Evolutionary conservation across 2,329 filamentous ascomycete genomes (phyloP), one percentile per base, ranked within the genome.

Genomic region (Penicillium aurantiogriseum): DNA sequence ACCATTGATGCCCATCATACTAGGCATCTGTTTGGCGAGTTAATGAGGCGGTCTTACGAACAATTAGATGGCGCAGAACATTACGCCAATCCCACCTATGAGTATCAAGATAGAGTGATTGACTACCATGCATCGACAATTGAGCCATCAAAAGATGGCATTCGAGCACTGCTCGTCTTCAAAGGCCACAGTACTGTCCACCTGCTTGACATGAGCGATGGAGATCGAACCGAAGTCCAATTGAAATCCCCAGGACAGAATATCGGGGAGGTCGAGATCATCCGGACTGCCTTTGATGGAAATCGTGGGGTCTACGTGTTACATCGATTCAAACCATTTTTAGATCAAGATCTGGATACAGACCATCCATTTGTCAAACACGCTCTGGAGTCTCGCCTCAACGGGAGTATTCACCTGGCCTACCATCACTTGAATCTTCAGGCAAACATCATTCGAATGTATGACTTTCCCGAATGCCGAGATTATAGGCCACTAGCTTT

Each of bases 31-130:
- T 77, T 75, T 46, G 55, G 54, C 11, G 42, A 73, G 5, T 63
- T 79, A 6, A 68, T 69, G 23, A 59, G 58, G 33, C 63, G 71
- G 17, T 70, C 75, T 9, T 63, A 63, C 11, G 59, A 61, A 33
- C 67, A 74, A 51, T 60, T 79, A 8, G 74, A 71, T 54, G 74
- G 76, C 7, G 71, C 72, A 1, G 69, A 74, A 48, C 71, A 71
- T 55, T 56, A 69, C 52, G 69, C 72, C 13, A 63, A 71, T 25
- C 64, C 67, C 57, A 70, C 65, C 15, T 70, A 73, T 51, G 60
- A 59, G 2, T 70, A 72, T 35, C 61, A 61, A 10, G 60, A 55
- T 25, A 61, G 65, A 19, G 52, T 54, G 15, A 68, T 77, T 17
- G 67, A 77, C 55, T 62, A 64, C 5, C 63, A 61, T 13, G 75